Conservation (phyloP, 2,329 filamentous ascomycete genomes). For the Triangularia setosa region DNA sequence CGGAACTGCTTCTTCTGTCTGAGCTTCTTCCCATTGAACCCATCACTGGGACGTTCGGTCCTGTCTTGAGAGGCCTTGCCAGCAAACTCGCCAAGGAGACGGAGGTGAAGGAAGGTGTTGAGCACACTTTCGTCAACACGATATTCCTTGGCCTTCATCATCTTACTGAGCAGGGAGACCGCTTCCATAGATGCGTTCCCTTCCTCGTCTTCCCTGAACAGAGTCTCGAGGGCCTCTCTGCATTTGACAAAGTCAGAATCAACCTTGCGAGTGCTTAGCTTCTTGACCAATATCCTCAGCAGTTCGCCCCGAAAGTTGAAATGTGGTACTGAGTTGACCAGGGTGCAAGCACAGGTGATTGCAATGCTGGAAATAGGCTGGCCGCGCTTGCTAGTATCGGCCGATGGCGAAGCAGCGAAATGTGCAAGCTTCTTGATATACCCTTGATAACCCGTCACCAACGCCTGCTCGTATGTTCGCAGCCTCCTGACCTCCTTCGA, state of each 20-base stretch:
- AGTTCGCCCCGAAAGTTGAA: conserved; percentile 95
- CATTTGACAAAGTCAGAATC: conserved; percentile 77
- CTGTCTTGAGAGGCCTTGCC: conserved; percentile 76
- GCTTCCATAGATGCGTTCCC: conserved; percentile 84
- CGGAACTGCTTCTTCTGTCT: conserved; percentile 80
- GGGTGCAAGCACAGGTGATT: conserved; percentile 77
- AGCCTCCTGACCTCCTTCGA: conserved; percentile 87
- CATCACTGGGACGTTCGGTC: conserved; percentile 53
- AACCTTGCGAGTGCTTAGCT: conserved; percentile 68
- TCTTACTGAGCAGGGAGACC: conserved; percentile 79
- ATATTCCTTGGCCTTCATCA: conserved; percentile 89
- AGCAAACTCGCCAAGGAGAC: conserved; percentile 81
- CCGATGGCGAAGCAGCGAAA: conserved; percentile 50
- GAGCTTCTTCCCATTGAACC: conserved; percentile 49
- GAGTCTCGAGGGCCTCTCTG: conserved; percentile 69
- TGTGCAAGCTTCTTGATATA: conserved; percentile 75
- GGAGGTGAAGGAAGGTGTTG: conserved; percentile 86
- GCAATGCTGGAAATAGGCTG: conserved; percentile 67
- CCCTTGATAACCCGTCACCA: conserved; percentile 78
- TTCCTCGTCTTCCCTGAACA: conserved; percentile 86
- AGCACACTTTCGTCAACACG: conserved; percentile 78
- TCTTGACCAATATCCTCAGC: conserved; percentile 79
- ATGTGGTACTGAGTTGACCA: conserved; percentile 80
- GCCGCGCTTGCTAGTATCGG: conserved; percentile 39
- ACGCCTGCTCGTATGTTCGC: conserved; percentile 79